Conservation (phyloP, 2,329 filamentous ascomycete species). For the Gnomoniopsis smithogilvyi region DNA sequence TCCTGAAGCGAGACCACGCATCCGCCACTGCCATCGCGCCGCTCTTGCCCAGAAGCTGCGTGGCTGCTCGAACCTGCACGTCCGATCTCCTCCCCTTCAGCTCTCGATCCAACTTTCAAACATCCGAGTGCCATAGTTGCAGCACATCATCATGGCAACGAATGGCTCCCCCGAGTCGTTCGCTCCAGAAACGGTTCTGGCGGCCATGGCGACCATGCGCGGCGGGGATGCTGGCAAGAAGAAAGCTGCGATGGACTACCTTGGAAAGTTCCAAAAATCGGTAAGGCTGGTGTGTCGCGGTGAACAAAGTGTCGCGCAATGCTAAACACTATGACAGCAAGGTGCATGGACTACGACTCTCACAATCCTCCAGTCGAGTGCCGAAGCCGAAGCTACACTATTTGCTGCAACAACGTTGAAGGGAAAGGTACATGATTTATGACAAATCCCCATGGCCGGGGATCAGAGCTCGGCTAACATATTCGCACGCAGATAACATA, state of each 20-base stretch:
- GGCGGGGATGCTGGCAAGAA: constrained; percentile 80
- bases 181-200: constrained; percentile 71
- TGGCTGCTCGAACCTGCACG: constrained; percentile 12
- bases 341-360: constrained; percentile 91
- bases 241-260: constrained; percentile 78
- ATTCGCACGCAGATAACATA: constrained; percentile 76
- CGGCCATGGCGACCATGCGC: constrained; percentile 89
- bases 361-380: constrained; percentile 77
- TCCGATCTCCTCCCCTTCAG: constrained; percentile 18
- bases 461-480: constrained; percentile 13
- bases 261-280: constrained; percentile 97
- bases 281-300: constrained; percentile 47
- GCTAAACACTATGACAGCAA: constrained; percentile 51
- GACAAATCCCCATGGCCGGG: constrained; percentile 8
- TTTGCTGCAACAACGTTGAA: constrained; percentile 97
- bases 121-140: constrained; percentile 19
- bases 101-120: constrained; percentile 20
- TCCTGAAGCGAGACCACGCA: neutral
- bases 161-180: constrained; percentile 68
- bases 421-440: constrained; percentile 72
- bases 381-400: constrained; percentile 80
- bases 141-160: constrained; percentile 57
- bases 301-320: neutral
- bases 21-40: constrained; percentile 6
- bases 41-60: constrained; percentile 9